Conservation (phyloP, 176 grass and related monocot species). For the Oryza nivara region DNA sequence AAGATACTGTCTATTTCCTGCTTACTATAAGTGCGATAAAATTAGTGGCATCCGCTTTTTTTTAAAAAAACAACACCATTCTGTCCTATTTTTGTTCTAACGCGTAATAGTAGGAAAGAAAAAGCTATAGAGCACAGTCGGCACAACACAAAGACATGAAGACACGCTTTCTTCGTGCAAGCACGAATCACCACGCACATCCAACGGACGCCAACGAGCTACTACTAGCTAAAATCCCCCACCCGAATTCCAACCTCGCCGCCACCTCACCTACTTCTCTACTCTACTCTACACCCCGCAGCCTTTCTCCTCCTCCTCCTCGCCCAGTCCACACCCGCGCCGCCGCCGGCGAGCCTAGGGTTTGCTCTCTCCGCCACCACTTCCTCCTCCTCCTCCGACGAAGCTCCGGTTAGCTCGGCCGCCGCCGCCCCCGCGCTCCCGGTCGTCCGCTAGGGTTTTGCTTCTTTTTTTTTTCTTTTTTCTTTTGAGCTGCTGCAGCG, state of each 20-base stretch:
- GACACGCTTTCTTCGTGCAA: not conserved
- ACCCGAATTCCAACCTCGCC: not conserved
- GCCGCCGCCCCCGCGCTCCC: not conserved
- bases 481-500: not conserved
- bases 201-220: not conserved
- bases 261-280: not conserved
- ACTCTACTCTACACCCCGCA: not conserved
- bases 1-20: too few species aligned
- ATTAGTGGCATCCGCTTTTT: too few species aligned
- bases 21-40: too few species aligned
- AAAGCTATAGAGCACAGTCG: too few species aligned
- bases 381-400: not conserved
- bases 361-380: conserved; percentile 48
- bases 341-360: conserved; percentile 43
- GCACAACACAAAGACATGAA: too few species aligned
- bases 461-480: not conserved
- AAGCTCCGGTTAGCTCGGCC: not conserved
- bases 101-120: too few species aligned
- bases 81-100: too few species aligned
- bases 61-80: too few species aligned
- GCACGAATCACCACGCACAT: conserved; percentile 3
- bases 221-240: not conserved
- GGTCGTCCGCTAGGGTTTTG: conserved; percentile 32
- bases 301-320: not conserved
- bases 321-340: not conserved